A percentile compares a stretch with the other conserved stretches of the same genome.
Evolutionary conservation across 2,329 filamentous ascomycete species (phyloP).

Genomic region (Microsporum canis): DNA sequence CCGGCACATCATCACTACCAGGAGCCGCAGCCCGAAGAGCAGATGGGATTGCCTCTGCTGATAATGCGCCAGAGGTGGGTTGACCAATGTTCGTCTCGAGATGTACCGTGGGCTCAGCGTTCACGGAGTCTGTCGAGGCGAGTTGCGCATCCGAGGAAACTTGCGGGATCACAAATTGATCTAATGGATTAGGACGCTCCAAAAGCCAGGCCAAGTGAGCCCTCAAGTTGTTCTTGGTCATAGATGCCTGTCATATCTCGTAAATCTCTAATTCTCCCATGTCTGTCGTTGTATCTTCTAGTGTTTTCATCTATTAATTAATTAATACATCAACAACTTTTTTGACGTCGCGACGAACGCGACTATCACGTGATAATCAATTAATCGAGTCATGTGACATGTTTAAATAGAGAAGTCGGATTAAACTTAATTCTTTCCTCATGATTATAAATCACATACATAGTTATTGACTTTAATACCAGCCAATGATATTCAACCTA

Average conservation of each 20-base stretch:
- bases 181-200: constrained; percentile 23
- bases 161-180: neutral
- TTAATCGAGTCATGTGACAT: neutral
- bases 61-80: neutral
- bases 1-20: constrained; percentile 17
- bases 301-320: neutral
- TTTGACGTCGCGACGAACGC: neutral
- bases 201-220: constrained; percentile 39
- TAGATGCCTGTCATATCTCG: constrained; percentile 27
- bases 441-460: neutral
- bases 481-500: neutral
- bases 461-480: neutral
- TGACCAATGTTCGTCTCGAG: neutral
- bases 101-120: neutral
- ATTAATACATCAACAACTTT: neutral
- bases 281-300: neutral
- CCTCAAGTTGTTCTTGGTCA: constrained; percentile 40
- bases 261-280: neutral
- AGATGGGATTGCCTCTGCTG: neutral
- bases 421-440: neutral
- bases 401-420: neutral
- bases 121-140: neutral
- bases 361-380: neutral
- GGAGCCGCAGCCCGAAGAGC: neutral
- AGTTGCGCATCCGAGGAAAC: neutral